Evolutionary conservation across 768 basidiomycete species (phyloP), one percentile per base, ranked within the genome.

Genomic region (Coprinopsis cinerea): DNA sequence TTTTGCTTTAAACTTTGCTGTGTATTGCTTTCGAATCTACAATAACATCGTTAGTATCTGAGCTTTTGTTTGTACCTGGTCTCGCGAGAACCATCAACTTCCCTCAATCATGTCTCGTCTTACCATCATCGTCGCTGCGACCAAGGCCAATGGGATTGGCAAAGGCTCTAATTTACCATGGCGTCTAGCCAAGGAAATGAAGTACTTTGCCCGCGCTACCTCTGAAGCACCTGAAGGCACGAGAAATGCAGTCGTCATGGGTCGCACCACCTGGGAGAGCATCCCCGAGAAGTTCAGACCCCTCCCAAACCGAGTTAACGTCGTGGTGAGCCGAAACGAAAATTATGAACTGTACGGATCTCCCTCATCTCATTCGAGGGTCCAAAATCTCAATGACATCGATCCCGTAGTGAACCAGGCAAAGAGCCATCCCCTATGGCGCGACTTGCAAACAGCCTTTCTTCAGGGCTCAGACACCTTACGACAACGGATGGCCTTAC

Each of bases 191-290:
- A 80, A 78, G 50, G 96, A 99, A 63, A 83, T 97, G 78, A 82
- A 85, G 44, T 96, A 95, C 67, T 99, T 99, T 64, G 83, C 85
- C n/a, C 75, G 78, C 47, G 83, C 85, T 62, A 89, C 89, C 26
- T 78, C 79, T 4, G 68, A 64, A 32, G 78, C 82, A 26, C 79
- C 82, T 4, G 66, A 73, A 30, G 76, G 72, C 4, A 62, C 59
- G 39, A 69, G 63, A 51, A 98, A 97, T 66, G 81, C 78, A 1
- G 85, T 97, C 17, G 70, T 97, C 48, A 97, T 99, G 95, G 96
- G 96, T 11, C 77, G 95, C 49, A 92, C 89, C 60, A 95, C 93
- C 13, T 99, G 96, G 96, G 92, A 97, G 68, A 90, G 90, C 63
- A 97, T 99, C 48, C 95, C 96, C 6, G 55, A 61, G 17, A 88